Base-by-base conservation (phyloP, 2,329 filamentous ascomycete genomes). In the Chaetomiaceae sp. region DNA sequence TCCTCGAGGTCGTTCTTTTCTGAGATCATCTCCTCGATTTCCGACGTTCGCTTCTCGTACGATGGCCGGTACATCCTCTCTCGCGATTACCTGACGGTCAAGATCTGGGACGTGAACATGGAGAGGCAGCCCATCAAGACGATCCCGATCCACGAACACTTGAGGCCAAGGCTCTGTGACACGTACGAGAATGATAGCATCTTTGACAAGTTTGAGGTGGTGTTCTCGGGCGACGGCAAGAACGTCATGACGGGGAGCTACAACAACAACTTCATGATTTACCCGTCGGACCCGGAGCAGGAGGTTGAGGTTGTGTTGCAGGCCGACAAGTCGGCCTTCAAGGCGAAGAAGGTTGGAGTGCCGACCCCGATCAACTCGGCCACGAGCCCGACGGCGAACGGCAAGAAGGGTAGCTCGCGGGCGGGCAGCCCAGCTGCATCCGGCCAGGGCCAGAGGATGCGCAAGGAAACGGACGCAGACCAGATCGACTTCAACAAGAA, bases 211-310 rank as follows among this genome's bases (percentile, higher is more conserved):
- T 99, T 99, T 60, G 93, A 99, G 72, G 93, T 99, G 37, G 92
- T 97, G 46, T 99, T 99, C 74, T 97, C 92, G 2, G 93, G 93
- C 20, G 92, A 97, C 69, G 89, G 90, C 34, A 95, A 96, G 78
- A 97, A 99, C 63, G 93, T 97, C 59, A 99, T 99, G 93, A 99
- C 93, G 5, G 93, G 93, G 62, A 96, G 90, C 67, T 99, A 99
- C 77, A 99, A 99, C 79, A 99, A 99, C 76, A 99, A 99, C 75
- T 97, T 99, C 77, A 99, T 99, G 93, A 99, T 99, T 66, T 99
- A 97, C 69, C 93, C 93, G 4, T 93, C 91, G 21, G 92, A 97
- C 64, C 88, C 91, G 6, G 89, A 92, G 60, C 95, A 95, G 73
- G 93, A 99, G 67, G 92, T 92, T 3, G 93, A 99, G 70, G 91